Evolutionary conservation across 1,139 yeast species (phyloP), one percentile per base, ranked within the genome.

Genomic region (Blastobotrys indianensis): DNA sequence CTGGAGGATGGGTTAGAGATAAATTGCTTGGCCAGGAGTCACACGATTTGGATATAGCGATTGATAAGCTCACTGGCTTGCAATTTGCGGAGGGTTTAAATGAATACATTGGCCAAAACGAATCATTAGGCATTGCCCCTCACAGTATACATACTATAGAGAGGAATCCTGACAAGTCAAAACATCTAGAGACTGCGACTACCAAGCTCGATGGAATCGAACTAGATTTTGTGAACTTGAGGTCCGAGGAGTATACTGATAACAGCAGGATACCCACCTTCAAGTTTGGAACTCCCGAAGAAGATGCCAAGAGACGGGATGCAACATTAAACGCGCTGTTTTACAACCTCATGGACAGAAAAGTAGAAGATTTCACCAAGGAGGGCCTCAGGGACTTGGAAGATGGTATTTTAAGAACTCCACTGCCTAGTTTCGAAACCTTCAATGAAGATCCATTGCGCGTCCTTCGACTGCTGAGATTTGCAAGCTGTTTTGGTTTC

Each of bases 1-100:
- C 97, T 0, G 99, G 99, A 30, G 99, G 99, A 0, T 92, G 99
- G 99, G 99, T 92, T 4, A 75, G 99, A 57, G 99, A 92, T 64
- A 92, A 92, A 67, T 68, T 92, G 33, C 69, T 94, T 34, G 94
- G 94, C 0, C 73, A 75, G 42, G 80, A 77, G 30, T 82, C 94
- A 45, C 81, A 92, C 60, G 99, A 92, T 63, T 71, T 92, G 37
- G 99, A 92, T 59, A 85, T 92, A 46, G 97, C 97, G 6, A 77
- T 94, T 48, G 88, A 92, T 63, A 73, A 73, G 48, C 67, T 86
- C 58, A 77, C 95, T 0, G 99, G 99, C 0, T 87, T 85, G 60
- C 81, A 80, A 37, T 92, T 94, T 68, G 97, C 95, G 1, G 71
- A 72, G 40, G 76, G 75, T 15, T 67, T 92, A 48, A 76, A 76